Evolutionary conservation across 495 filamentous ascomycete genomes (phyloP).

Genomic region (Penicillium coprophilum): DNA sequence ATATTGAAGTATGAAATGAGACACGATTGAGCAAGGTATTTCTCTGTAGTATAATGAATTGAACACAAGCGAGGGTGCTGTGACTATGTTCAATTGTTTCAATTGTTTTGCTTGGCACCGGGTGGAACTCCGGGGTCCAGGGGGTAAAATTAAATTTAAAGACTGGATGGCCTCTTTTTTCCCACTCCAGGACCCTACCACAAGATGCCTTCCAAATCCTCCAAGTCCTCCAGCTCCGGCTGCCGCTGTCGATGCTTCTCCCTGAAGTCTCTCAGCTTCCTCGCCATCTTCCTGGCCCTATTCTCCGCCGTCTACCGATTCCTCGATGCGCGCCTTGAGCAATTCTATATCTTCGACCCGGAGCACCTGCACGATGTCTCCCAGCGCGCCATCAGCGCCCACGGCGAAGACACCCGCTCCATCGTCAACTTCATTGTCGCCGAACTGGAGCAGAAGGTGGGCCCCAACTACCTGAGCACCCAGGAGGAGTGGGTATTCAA

Average conservation of each 20-base stretch:
- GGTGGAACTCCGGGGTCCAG: slow-evolving; percentile 24
- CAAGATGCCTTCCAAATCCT: slow-evolving; percentile 32
- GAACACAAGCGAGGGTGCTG: slow-evolving; percentile 3
- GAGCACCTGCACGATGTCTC: slow-evolving; percentile 67
- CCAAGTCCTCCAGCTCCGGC: slow-evolving; percentile 22
- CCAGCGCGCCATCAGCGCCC: slow-evolving; percentile 58
- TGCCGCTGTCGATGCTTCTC: slow-evolving; percentile 29
- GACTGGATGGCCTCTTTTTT: slow-evolving; percentile 3
- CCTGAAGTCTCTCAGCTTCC: slow-evolving; percentile 48
- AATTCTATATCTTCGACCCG: slow-evolving; percentile 74
- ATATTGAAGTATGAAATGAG: neutral
- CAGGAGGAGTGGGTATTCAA: slow-evolving; percentile 54
- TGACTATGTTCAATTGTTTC: neutral
- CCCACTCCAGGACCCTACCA: slow-evolving; percentile 3
- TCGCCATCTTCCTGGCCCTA: slow-evolving; percentile 60
- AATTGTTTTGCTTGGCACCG: slow-evolving; percentile 13
- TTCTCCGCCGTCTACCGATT: slow-evolving; percentile 60
- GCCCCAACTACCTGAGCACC: slow-evolving; percentile 39
- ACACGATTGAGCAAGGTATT: neutral
- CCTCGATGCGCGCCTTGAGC: slow-evolving; percentile 66
- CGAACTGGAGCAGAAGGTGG: slow-evolving; percentile 40
- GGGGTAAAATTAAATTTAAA: slow-evolving; percentile 20
- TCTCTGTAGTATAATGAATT: neutral
- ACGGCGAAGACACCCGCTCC: slow-evolving; percentile 69
- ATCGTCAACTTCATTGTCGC: slow-evolving; percentile 64